Base-by-base conservation (phyloP, 225 moss, liverwort and hornwort genomes). In the Physcomitrellopsis africana region DNA sequence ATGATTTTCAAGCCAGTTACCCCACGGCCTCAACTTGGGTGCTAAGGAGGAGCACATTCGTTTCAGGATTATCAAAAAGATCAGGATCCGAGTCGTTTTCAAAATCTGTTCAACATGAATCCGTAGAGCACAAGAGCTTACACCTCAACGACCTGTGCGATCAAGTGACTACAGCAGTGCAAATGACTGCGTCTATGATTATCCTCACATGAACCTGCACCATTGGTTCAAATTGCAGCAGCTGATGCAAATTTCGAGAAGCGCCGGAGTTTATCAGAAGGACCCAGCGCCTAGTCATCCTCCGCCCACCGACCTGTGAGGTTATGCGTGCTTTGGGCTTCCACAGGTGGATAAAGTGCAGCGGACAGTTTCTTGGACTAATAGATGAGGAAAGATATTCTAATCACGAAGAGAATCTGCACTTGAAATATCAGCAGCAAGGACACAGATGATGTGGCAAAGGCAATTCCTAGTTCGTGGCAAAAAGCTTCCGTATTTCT, bases 211-310 rank as follows among this genome's bases (percentile, higher is more conserved):
- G 95, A 55, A 99, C 80, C 67, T 88, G 82, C 7, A 81, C 93
- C 16, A 84, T 85, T 12, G 89, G 79, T 37, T 95, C 94, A 0
- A 91, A 82, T 22, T 88, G 77, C 56, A 99, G 86, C 67, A 95
- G 22, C 37, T 83, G 82, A 18, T 88, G 90, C 71, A 99, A 78
- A 75, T 95, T 89, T 5, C 92, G 85, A 0, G 99, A 89, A 7
- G 89, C 95, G 19, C 95, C 99, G 95, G 95, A 99, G 67, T 99
- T 99, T 45, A 99, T 83, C 49, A 99, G 82, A 66, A 99, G 64
- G 9, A 95, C 81, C 45, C 24, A 95, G 93, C 2, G 89, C 82
- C 0, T 79, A 63, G 10, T 87, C 86, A 4, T 85, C 86, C 20
- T 84, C 84, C 14, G 87, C 81, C 7, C 78, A 85, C 43, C 89